Evolutionary conservation across 306 rosid species (phyloP).

Genomic region (Prosopis cineraria): DNA sequence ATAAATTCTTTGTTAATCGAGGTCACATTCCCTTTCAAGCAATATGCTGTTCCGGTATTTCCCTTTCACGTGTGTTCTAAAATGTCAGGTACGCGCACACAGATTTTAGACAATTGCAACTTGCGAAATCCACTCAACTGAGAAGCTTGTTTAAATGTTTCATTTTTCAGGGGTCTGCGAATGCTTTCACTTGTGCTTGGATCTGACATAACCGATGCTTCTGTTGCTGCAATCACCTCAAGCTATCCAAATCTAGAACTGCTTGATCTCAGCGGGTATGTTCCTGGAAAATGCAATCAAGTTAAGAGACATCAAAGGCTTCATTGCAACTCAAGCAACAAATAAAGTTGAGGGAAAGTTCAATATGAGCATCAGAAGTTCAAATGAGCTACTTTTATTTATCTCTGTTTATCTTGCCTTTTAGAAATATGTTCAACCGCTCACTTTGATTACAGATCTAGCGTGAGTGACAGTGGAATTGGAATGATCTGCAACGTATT

Average conservation of each 20-base stretch:
- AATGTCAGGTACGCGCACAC: not conserved
- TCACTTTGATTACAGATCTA: constrained; percentile 64
- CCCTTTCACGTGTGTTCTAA: not conserved
- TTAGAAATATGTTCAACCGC: constrained; percentile 25
- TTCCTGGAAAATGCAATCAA: constrained; percentile 11
- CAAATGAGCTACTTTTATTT: not conserved
- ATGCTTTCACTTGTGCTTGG: constrained; percentile 99
- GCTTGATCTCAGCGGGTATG: constrained; percentile 97
- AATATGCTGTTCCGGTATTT: not conserved
- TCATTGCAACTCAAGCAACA: not conserved
- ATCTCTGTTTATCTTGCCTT: constrained; percentile 5
- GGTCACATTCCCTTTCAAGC: not conserved
- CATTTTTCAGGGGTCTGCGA: constrained; percentile 63
- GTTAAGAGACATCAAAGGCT: constrained; percentile 7
- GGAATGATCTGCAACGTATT: constrained; percentile 93
- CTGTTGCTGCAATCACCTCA: constrained; percentile 94
- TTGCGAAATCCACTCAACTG: not conserved
- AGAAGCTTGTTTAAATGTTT: constrained; percentile 29
- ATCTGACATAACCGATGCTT: constrained; percentile 91
- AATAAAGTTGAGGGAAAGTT: not conserved
- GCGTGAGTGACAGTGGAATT: constrained; percentile 91
- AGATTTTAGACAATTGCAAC: not conserved
- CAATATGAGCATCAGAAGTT: constrained; percentile 4
- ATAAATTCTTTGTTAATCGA: not conserved
- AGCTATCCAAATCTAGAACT: constrained; percentile 78